Percentiles rank a stretch among this genome's conserved stretches.
phyloP scores from a whole-genome alignment of 2,329 filamentous ascomycete genomes.

The Pestalotiopsis sp. region DNA sequence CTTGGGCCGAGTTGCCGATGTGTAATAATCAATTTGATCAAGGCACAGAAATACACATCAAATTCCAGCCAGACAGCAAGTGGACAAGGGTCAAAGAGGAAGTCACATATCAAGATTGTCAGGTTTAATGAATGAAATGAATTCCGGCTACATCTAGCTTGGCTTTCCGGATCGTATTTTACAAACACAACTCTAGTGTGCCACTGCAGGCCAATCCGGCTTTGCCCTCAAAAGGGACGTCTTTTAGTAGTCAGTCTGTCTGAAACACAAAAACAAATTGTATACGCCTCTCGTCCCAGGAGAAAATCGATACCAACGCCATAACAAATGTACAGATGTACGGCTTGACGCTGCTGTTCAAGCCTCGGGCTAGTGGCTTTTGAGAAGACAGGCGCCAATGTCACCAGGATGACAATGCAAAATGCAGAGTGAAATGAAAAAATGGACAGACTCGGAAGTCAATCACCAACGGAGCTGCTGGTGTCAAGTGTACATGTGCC shows the following conservation, averaged over 20 bases:
- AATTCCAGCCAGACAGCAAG: too few species aligned
- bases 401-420: constrained; percentile 7
- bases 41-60: too few species aligned
- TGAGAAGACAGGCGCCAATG: neutral
- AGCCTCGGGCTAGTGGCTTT: neutral
- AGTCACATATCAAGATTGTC: neutral
- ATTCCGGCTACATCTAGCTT: neutral
- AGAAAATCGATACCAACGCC: neutral
- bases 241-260: constrained; percentile 1
- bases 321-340: neutral
- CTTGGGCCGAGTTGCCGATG: too few species aligned
- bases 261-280: neutral
- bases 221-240: neutral
- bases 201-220: neutral
- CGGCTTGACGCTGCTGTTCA: neutral
- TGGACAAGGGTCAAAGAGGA: neutral
- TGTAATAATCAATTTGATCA: too few species aligned
- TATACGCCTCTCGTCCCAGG: neutral
- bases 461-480: neutral
- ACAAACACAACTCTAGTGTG: neutral
- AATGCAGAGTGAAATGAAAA: constrained; percentile 1
- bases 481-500: neutral
- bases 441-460: neutral
- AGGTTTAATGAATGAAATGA: neutral
- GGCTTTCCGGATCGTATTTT: neutral